Percentiles rank a stretch among this genome's conserved stretches.
Evolutionary conservation across 2,329 filamentous ascomycete species (phyloP).

Genomic region (Exophiala spinifera): DNA sequence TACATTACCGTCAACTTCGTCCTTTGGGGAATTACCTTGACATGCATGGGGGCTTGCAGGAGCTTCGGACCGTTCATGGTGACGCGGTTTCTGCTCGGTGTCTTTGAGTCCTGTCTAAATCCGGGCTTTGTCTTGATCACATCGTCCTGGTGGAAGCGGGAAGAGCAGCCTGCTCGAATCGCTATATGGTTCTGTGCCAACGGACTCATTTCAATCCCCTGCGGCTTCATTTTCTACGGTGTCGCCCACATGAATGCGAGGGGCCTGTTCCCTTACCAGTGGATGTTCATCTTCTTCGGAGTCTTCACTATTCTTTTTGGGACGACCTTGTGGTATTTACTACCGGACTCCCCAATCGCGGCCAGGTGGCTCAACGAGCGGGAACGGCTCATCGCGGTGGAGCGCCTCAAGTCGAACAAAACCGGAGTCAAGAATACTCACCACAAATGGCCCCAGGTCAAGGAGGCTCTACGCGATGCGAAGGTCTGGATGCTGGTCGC

Average conservation of each 20-base stretch:
- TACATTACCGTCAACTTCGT: conserved; percentile 59
- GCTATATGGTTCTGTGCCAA: conserved; percentile 61
- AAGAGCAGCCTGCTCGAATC: conserved; percentile 58
- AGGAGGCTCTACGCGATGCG: too few species aligned
- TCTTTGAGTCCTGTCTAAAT: conserved; percentile 59
- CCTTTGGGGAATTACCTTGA: conserved; percentile 43
- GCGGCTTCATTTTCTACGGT: conserved; percentile 49
- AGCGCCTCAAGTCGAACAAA: conserved; percentile 25
- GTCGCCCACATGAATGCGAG: conserved; percentile 35
- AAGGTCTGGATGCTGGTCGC: too few species aligned
- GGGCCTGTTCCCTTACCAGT: conserved; percentile 45
- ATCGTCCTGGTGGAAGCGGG: conserved; percentile 57
- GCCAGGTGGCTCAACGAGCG: conserved; percentile 32
- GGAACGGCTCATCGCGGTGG: conserved; percentile 21
- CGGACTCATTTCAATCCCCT: conserved; percentile 56
- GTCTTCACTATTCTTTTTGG: conserved; percentile 47
- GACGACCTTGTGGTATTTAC: conserved; percentile 39
- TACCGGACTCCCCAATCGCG: conserved; percentile 52
- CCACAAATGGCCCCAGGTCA: too few species aligned
- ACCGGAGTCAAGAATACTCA: conserved; percentile 50
- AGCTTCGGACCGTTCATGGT: conserved; percentile 55
- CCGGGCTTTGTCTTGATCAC: conserved; percentile 61
- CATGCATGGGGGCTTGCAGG: conserved; percentile 49
- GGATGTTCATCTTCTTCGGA: conserved; percentile 53
- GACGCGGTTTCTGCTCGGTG: conserved; percentile 57